These are phyloP conservation scores for Trichothecium roseum DNA, from an alignment of 2,329 filamentous ascomycete species.

Conservation along the genomic window DNA sequence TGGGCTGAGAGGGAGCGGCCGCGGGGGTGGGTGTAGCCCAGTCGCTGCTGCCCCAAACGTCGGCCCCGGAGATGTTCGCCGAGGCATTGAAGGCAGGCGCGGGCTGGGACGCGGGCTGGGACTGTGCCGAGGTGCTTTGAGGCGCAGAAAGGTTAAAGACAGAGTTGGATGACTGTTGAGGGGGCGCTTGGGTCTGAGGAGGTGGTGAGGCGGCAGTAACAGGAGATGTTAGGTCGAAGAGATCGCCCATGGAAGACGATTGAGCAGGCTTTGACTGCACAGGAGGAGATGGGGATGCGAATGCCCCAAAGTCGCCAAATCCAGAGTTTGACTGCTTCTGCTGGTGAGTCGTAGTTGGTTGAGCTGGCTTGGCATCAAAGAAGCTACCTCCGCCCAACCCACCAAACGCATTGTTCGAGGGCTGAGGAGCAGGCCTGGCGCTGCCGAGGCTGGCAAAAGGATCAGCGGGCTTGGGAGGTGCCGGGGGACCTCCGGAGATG, in stretches of 20 bases:
- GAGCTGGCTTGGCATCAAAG: constrained; percentile 65
- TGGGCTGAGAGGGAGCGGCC: constrained; percentile 8
- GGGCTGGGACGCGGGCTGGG: constrained; percentile 16
- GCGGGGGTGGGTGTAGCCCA: constrained; percentile 62
- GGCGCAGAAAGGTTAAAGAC: constrained; percentile 71
- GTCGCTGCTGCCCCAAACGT: constrained; percentile 80
- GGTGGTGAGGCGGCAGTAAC: constrained; percentile 33
- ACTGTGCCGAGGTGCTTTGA: constrained; percentile 23
- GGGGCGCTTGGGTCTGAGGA: constrained; percentile 25
- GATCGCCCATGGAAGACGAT: constrained; percentile 58
- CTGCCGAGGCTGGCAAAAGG: constrained; percentile 54
- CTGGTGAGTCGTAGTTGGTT: constrained; percentile 35
- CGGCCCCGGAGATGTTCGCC: constrained; percentile 38
- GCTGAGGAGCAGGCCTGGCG: constrained; percentile 19
- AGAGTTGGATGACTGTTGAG: constrained; percentile 40
- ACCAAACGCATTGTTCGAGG: constrained; percentile 30
- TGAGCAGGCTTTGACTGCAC: constrained; percentile 24
- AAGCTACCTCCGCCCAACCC: constrained; percentile 65
- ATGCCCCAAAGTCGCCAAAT: constrained; percentile 57
- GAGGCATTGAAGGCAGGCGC: constrained; percentile 24
- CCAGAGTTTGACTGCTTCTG: constrained; percentile 45
- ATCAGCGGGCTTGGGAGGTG: constrained; percentile 22
- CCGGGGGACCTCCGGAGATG: constrained; percentile 35
- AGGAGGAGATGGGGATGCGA: constrained; percentile 34
- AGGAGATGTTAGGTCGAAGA: constrained; percentile 66